phyloP scores from a whole-genome alignment of 495 filamentous ascomycete genomes.

The Wilcoxina mikolae region DNA sequence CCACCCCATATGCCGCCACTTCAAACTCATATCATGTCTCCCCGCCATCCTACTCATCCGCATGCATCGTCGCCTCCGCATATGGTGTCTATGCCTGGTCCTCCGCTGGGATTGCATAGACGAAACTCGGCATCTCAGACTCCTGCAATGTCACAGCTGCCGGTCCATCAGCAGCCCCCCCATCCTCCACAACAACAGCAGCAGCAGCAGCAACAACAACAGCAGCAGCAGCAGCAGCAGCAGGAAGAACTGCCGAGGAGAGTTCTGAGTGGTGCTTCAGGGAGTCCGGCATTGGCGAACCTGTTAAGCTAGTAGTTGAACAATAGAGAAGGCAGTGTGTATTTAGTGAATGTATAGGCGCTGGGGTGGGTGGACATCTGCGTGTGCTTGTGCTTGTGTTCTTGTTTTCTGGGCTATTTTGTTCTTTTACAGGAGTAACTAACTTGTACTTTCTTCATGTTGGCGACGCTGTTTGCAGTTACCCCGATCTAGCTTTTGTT shows the following conservation, averaged over 20 bases:
- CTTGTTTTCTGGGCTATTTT: too few species aligned
- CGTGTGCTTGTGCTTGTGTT: too few species aligned
- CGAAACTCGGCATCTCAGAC: not conserved
- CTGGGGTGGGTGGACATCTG: too few species aligned
- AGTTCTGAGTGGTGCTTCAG: slow-evolving; percentile 24
- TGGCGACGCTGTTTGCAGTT: too few species aligned
- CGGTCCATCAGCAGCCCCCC: not conserved
- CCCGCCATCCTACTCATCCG: slow-evolving; percentile 12
- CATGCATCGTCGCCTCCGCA: slow-evolving; percentile 9
- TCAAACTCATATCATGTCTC: slow-evolving; percentile 4
- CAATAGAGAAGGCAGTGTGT: too few species aligned
- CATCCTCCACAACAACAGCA: not conserved
- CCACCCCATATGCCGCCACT: slow-evolving; percentile 18
- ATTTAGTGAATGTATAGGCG: too few species aligned
- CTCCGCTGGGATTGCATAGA: not conserved
- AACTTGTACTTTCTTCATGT: too few species aligned
- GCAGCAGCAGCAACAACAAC: slow-evolving; percentile 13
- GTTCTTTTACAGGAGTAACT: too few species aligned
- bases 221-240: slow-evolving; percentile 5
- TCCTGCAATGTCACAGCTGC: not conserved
- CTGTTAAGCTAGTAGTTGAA: slow-evolving; percentile 24
- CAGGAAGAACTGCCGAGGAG: slow-evolving; percentile 19
- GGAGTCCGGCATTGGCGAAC: slow-evolving; percentile 28
- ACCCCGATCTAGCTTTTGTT: too few species aligned
- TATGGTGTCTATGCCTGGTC: not conserved